Evolutionary conservation across 306 rosid genomes (phyloP).

Genomic region (Trifolium subterraneum): DNA sequence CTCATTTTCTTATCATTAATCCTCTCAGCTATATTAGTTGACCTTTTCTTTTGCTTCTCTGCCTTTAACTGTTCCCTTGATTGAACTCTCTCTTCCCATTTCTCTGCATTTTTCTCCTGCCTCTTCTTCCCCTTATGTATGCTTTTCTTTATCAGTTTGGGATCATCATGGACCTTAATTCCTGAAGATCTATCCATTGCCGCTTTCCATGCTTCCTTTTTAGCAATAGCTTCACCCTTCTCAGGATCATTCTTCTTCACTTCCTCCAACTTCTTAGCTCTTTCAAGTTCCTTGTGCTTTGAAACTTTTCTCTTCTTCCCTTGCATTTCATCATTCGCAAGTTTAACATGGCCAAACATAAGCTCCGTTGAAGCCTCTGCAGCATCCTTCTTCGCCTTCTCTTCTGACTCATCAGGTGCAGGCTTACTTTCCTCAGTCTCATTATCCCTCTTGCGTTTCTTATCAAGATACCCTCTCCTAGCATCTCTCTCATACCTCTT

Average conservation of each 20-base stretch:
- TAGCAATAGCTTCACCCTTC: slow-evolving; percentile 63
- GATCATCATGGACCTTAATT: slow-evolving; percentile 83
- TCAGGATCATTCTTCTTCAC: slow-evolving; percentile 79
- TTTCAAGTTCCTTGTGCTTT: slow-evolving; percentile 72
- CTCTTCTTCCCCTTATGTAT: slow-evolving; percentile 52
- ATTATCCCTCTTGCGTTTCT: slow-evolving; percentile 11
- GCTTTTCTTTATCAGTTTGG: slow-evolving; percentile 13
- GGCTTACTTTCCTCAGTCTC: slow-evolving; percentile 31
- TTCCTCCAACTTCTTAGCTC: slow-evolving; percentile 70
- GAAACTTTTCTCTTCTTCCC: slow-evolving; percentile 71
- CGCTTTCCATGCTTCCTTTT: slow-evolving; percentile 74
- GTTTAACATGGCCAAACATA: slow-evolving; percentile 72
- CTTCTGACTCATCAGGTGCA: background rate
- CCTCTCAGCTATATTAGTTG: slow-evolving; percentile 69
- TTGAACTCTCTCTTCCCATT: slow-evolving; percentile 57
- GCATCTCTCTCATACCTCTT: slow-evolving; percentile 45
- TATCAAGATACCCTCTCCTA: background rate
- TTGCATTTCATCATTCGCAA: slow-evolving; percentile 58
- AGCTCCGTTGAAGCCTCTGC: slow-evolving; percentile 78
- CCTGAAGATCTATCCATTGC: slow-evolving; percentile 87
- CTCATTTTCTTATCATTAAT: slow-evolving; percentile 73
- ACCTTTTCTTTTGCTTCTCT: slow-evolving; percentile 75
- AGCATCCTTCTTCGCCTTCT: slow-evolving; percentile 61
- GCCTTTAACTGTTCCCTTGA: slow-evolving; percentile 70
- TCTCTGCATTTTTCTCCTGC: slow-evolving; percentile 64